Base-by-base conservation (phyloP, 176 grass and related monocot genomes). In the Oryza rufipogon region DNA sequence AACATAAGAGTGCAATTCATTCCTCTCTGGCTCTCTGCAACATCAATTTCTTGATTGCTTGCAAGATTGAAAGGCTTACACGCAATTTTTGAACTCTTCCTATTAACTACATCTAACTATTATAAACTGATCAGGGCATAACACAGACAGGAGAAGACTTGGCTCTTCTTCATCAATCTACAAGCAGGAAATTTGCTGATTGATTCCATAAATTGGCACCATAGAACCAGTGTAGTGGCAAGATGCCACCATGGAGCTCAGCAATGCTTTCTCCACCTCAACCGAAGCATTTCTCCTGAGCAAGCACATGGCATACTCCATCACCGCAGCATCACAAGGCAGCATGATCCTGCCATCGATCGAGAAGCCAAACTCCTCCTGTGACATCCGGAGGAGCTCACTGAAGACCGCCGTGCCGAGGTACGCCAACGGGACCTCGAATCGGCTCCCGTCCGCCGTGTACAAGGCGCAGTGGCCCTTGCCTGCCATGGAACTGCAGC, bases 281-380 rank as follows among this genome's bases (percentile, higher is more conserved):
- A 64, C 45, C 4, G 87, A 90, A 9, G 83, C 45, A 41, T 52
- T 68, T 58, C 72, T 87, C 33, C 56, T 77, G 28, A 90, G 30
- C 68, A 90, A 71, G 4, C 75, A 80, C 64, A 93, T 80, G 3
- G 64, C 85, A 38, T 90, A 90, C 81, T 90, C 85, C 88, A 90
- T 30, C 28, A 30, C 28, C 0, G 28, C 28, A 30, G 28, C 28
- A 30, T 30, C 28, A 30, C 28, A 30, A 30, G 28, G 28, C 28
- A 30, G 28, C 28, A 30, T 30, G 28, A 30, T 30, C 28, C 28
- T 30, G 28, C 28, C 28, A 30, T 30, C 28, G 28, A 30, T 30
- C 28, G 28, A 30, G 28, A 30, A 30, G 2, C 28, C 28, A 30
- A 30, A 30, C 28, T 30, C 28, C 28, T 30, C 28, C 28, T 30